Conservation (phyloP, 352 stramenopile species). For the Pythium sp. region DNA sequence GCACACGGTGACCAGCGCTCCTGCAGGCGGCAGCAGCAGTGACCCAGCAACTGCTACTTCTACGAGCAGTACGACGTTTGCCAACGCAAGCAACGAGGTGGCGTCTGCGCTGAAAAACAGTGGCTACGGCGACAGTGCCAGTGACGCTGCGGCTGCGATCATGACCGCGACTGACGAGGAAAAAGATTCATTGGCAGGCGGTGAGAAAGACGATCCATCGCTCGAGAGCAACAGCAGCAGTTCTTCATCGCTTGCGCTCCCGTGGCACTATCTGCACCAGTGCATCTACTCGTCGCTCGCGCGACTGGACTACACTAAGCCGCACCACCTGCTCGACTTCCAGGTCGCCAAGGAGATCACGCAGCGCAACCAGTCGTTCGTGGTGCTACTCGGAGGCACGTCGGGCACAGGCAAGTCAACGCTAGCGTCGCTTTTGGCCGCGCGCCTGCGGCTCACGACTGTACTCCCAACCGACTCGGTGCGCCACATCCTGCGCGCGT, state of each 20-base stretch:
- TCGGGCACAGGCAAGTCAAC: slow-evolving; percentile 87
- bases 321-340: slow-evolving; percentile 81
- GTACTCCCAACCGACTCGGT: slow-evolving; percentile 85
- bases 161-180: neutral
- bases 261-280: slow-evolving; percentile 77
- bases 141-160: neutral
- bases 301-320: slow-evolving; percentile 81
- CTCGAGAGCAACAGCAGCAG: neutral
- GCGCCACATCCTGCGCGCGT: slow-evolving; percentile 75
- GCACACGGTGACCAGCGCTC: slow-evolving; percentile 4
- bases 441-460: slow-evolving; percentile 75
- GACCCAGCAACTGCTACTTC: neutral
- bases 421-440: slow-evolving; percentile 72
- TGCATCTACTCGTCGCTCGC: slow-evolving; percentile 80
- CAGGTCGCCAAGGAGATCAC: slow-evolving; percentile 85
- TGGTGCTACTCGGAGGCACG: slow-evolving; percentile 82
- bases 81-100: neutral
- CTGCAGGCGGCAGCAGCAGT: neutral
- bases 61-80: neutral
- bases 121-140: neutral
- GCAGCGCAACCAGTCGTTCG: slow-evolving; percentile 82
- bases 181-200: neutral
- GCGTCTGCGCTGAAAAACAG: neutral
- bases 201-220: neutral
- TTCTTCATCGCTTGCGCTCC: slow-evolving; percentile 24